Conservation (phyloP, 148 eudicot genomes). For the Persicaria maculosa region DNA sequence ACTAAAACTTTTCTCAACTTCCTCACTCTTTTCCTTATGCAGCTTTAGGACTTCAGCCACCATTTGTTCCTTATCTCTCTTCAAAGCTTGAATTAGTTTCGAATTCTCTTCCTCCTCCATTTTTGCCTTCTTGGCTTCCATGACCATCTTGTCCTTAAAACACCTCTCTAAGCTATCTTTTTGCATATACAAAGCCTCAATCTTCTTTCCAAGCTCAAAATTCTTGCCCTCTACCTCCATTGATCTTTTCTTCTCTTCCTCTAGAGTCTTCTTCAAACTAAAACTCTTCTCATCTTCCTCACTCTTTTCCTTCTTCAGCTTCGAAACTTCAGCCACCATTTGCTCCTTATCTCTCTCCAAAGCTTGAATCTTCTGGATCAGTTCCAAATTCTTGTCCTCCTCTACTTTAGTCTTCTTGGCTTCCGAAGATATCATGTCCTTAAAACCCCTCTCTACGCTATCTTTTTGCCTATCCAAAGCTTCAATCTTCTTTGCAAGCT, state of each 20-base stretch:
- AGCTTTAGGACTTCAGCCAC: not conserved
- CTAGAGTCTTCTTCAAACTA: not conserved
- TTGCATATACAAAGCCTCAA: not conserved
- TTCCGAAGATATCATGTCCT: not conserved
- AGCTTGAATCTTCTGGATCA: not conserved
- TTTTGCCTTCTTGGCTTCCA: too few relatives aligned
- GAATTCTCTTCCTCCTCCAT: too few relatives aligned
- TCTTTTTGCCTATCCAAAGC: not conserved
- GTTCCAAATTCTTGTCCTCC: not conserved
- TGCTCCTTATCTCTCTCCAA: constrained; percentile 3
- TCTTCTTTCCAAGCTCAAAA: not conserved
- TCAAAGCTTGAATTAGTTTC: too few relatives aligned
- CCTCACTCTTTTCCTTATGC: not conserved
- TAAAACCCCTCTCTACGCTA: not conserved
- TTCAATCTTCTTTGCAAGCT: too few relatives aligned
- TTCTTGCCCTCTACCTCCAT: not conserved
- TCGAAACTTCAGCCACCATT: not conserved
- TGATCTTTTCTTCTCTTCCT: not conserved
- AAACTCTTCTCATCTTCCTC: not conserved
- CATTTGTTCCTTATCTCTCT: not conserved
- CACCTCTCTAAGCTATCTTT: not conserved
- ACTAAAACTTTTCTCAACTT: not conserved
- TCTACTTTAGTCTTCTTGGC: not conserved
- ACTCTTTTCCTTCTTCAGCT: not conserved
- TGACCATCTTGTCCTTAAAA: too few relatives aligned